Base-by-base conservation (phyloP, 805 yeast genomes). In the Wickerhamiella dianesei region DNA sequence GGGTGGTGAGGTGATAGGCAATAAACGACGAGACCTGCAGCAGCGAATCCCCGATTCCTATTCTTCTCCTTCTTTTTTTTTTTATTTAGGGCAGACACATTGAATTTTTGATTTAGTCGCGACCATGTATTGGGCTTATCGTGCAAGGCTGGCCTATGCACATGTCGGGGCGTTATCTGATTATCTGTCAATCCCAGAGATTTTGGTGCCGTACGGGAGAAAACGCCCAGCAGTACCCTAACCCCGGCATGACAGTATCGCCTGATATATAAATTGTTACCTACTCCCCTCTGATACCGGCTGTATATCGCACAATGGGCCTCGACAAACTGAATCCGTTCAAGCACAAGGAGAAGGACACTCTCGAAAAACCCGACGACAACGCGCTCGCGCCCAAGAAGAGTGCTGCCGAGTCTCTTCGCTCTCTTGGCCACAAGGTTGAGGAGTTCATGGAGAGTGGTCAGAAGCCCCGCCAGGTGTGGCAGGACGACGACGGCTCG, bases 241-340 rank as follows among this genome's bases (percentile, higher is more conserved):
- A 9, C 20, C 20, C 20, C 13, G 40, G 13, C 40, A 17, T 37
- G 9, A 14, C 5, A 6, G 13, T 18, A 5, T 8, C 6, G 9
- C 9, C 9, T 6, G 18, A 13, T 37, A 17, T 37, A 17, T 8
- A 17, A 8, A 17, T 37, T 6, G 5, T 14, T 6, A n/a, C n/a
- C n/a, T n/a, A n/a, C n/a, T n/a, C n/a, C n/a, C n/a, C n/a, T n/a
- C n/a, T n/a, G n/a, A n/a, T n/a, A n/a, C n/a, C n/a, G n/a, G n/a
- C n/a, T n/a, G n/a, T n/a, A n/a, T n/a, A n/a, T n/a, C n/a, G n/a
- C n/a, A 35, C 37, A 9, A 53, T 52, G 56, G 50, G 50, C 4
- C 45, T 53, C 12, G 50, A 43, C 2, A 53, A 53, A 42, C 47
- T 53, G 19, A 53, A 53, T 35, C 54, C 54, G 25, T 53, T 53